phyloP scores from a whole-genome alignment of 1,284 basidiomycete species.

The Boletellus deceptivus region DNA sequence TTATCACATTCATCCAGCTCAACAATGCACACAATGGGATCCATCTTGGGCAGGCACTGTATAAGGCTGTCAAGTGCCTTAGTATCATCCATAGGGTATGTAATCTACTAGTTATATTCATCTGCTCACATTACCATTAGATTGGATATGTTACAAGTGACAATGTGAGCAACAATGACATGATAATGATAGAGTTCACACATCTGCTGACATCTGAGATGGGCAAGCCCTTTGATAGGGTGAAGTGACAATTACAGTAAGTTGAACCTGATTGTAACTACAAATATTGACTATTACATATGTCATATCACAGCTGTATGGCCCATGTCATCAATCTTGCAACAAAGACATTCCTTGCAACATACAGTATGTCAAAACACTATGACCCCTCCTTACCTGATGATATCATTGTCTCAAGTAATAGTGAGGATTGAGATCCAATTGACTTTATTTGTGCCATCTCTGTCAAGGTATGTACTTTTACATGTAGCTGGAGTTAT shows the following conservation, averaged over 20 bases:
- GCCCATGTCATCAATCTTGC: too few relatives aligned
- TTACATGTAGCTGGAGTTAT: not conserved
- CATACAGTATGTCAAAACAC: constrained; percentile 4
- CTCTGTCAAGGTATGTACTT: constrained; percentile 4
- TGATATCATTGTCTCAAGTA: not conserved
- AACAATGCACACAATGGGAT: not conserved
- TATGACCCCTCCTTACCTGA: not conserved
- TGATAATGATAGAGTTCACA: too few relatives aligned
- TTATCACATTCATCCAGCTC: not conserved
- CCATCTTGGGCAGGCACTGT: constrained; percentile 5
- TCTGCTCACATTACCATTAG: too few relatives aligned
- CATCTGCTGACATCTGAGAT: too few relatives aligned
- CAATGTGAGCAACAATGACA: too few relatives aligned
- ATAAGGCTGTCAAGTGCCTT: not conserved
- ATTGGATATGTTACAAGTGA: too few relatives aligned
- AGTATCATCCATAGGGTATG: not conserved
- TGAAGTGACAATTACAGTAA: too few relatives aligned
- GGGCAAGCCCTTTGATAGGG: too few relatives aligned
- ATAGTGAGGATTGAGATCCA: constrained; percentile 6
- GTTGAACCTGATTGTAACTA: too few relatives aligned
- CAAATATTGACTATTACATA: too few relatives aligned
- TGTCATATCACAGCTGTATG: too few relatives aligned
- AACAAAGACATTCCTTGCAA: not conserved
- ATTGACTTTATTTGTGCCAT: constrained; percentile 21
- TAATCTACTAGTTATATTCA: too few relatives aligned